Percentiles rank a stretch among this genome's conserved stretches.
Evolutionary conservation across 1,284 basidiomycete genomes (phyloP).

Genomic region (Leccinum insolens): DNA sequence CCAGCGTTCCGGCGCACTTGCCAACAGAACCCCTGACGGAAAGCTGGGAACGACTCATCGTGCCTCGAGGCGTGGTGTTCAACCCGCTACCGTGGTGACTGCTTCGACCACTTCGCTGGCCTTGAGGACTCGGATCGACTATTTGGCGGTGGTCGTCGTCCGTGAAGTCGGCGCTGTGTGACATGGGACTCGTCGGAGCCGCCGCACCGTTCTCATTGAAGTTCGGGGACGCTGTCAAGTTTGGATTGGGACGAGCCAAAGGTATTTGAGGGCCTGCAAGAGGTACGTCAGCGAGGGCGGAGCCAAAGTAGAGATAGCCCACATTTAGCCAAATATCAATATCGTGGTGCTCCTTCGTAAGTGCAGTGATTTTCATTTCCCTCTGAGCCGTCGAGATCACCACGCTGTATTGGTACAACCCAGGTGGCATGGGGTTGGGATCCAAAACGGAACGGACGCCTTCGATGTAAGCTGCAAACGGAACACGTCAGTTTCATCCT

Average conservation of each 20-base stretch:
- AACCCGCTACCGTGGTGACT: conserved; percentile 59
- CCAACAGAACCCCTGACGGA: conserved; percentile 72
- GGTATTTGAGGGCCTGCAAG: conserved; percentile 78
- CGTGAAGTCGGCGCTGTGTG: conserved; percentile 47
- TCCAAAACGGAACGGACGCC: conserved; percentile 90
- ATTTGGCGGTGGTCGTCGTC: conserved; percentile 50
- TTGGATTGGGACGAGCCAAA: conserved; percentile 67
- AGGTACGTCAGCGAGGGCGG: conserved; percentile 14
- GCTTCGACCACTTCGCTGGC: conserved; percentile 68
- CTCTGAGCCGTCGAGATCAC: conserved; percentile 91
- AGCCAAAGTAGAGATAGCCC: conserved; percentile 31
- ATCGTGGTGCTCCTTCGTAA: conserved; percentile 92
- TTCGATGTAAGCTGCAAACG: conserved; percentile 88
- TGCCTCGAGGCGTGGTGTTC: conserved; percentile 75
- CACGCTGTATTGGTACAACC: conserved; percentile 90
- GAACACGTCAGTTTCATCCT: conserved; percentile 14
- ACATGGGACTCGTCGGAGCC: conserved; percentile 57
- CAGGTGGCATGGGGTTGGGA: conserved; percentile 91
- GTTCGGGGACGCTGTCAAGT: conserved; percentile 45
- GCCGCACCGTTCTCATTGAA: conserved; percentile 37
- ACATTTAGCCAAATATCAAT: conserved; percentile 96
- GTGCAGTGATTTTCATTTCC: conserved; percentile 98
- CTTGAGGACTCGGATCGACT: conserved; percentile 63
- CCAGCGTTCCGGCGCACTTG: conserved; percentile 87
- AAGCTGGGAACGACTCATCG: conserved; percentile 74